Percentiles rank a stretch among this genome's conserved stretches.
These are phyloP conservation scores for Taiozyma sp. DNA, from an alignment of 1,139 yeast species.

Conservation along the genomic window DNA sequence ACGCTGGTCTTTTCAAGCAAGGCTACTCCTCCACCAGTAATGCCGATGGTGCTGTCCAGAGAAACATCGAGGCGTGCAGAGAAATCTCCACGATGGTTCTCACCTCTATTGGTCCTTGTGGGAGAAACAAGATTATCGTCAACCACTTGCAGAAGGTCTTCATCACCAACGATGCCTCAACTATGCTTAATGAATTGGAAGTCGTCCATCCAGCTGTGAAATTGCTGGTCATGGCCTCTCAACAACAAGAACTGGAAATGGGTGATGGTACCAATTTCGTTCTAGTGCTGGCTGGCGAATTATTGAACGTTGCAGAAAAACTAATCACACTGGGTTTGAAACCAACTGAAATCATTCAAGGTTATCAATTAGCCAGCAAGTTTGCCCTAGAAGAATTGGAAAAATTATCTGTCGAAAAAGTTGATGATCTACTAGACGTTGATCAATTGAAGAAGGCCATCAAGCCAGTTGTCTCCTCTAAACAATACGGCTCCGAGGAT, in stretches of 20 bases:
- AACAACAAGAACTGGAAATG: conserved; percentile 92
- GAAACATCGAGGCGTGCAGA: conserved; percentile 91
- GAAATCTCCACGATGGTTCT: conserved; percentile 89
- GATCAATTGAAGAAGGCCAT: conserved; percentile 67
- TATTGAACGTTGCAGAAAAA: conserved; percentile 78
- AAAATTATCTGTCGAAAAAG: conserved; percentile 54
- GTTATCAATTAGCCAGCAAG: conserved; percentile 77
- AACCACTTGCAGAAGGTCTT: conserved; percentile 79
- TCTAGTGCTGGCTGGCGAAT: conserved; percentile 82
- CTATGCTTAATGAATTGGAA: conserved; percentile 88
- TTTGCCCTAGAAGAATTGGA: conserved; percentile 68
- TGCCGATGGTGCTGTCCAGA: conserved; percentile 90
- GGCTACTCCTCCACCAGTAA: conserved; percentile 88
- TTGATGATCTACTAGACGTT: conserved; percentile 50
- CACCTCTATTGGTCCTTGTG: conserved; percentile 97
- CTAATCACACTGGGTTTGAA: conserved; percentile 79
- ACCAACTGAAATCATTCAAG: conserved; percentile 87
- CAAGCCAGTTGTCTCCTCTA: conserved; percentile 85
- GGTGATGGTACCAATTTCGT: conserved; percentile 76
- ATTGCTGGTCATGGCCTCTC: conserved; percentile 90
- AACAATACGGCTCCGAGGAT: conserved; percentile 88
- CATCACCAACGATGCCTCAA: conserved; percentile 94
- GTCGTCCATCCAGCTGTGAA: conserved; percentile 98
- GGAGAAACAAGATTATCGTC: conserved; percentile 92
- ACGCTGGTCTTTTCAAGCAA: conserved; percentile 88